Percentiles rank a stretch among this genome's conserved stretches.
Evolutionary conservation across 306 rosid genomes (phyloP).

Genomic region (Cercis canadensis): DNA sequence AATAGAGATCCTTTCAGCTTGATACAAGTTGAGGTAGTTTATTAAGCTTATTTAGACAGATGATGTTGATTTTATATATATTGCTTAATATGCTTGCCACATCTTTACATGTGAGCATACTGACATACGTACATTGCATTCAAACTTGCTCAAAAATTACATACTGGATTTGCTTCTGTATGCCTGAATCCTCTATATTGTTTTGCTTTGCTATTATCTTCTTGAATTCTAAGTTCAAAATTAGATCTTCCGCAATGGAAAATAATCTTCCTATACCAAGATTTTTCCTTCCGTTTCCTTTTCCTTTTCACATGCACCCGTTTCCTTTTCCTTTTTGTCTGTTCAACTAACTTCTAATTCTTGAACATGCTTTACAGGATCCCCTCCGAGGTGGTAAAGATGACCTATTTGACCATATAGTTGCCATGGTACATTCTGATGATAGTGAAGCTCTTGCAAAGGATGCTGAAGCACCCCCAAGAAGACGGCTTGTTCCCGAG

Average conservation of each 20-base stretch:
- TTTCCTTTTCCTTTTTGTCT: slow-evolving; percentile 9
- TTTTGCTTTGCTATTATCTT: background rate
- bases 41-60: background rate
- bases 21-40: slow-evolving; percentile 4
- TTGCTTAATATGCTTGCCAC: background rate
- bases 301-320: slow-evolving; percentile 15
- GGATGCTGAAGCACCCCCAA: slow-evolving; percentile 69
- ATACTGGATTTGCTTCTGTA: background rate
- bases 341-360: slow-evolving; percentile 3
- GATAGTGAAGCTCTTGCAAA: slow-evolving; percentile 77
- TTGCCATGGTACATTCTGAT: slow-evolving; percentile 68
- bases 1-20: background rate
- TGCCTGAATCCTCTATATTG: background rate
- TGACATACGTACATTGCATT: background rate
- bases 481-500: slow-evolving; percentile 87
- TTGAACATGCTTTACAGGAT: slow-evolving; percentile 62
- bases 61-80: background rate
- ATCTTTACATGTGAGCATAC: background rate
- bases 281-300: background rate
- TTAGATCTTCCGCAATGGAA: background rate
- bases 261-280: background rate
- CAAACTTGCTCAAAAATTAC: background rate
- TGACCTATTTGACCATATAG: slow-evolving; percentile 69
- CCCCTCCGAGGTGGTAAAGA: slow-evolving; percentile 94
- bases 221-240: background rate